phyloP scores from a whole-genome alignment of 1,284 basidiomycete species.

The Boletus sp. region DNA sequence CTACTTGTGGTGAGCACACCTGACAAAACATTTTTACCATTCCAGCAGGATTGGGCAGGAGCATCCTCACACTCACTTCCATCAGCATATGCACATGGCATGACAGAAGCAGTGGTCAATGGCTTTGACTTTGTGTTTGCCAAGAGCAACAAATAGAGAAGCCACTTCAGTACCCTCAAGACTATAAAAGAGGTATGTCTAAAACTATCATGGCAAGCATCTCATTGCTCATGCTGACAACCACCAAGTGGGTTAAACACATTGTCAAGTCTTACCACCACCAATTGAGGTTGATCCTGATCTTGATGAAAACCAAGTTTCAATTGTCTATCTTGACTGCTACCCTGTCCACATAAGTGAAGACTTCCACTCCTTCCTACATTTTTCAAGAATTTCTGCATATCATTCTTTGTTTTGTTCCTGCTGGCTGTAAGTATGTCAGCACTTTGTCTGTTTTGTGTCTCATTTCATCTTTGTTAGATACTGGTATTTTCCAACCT shows the following conservation, averaged over 20 bases:
- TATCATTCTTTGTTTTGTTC: constrained; percentile 11
- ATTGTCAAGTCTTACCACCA: constrained; percentile 23
- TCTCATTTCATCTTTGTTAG: not conserved
- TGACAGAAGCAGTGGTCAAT: constrained; percentile 16
- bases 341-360: constrained; percentile 6
- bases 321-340: constrained; percentile 3
- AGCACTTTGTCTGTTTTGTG: no score
- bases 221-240: no score
- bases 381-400: not conserved
- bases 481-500: constrained; percentile 11
- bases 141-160: constrained; percentile 22
- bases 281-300: constrained; percentile 3
- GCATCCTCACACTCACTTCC: constrained; percentile 25
- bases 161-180: constrained; percentile 22
- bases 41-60: constrained; percentile 38
- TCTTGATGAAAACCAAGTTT: constrained; percentile 2
- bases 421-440: constrained; percentile 5
- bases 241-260: constrained; percentile 23
- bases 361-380: constrained; percentile 7
- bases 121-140: constrained; percentile 31
- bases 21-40: constrained; percentile 34
- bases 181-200: constrained; percentile 13
- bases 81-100: constrained; percentile 11
- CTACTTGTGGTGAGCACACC: constrained; percentile 32
- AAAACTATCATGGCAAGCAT: no score